phyloP scores from a whole-genome alignment of 768 basidiomycete species.

The Cystofilobasidium macerans region DNA sequence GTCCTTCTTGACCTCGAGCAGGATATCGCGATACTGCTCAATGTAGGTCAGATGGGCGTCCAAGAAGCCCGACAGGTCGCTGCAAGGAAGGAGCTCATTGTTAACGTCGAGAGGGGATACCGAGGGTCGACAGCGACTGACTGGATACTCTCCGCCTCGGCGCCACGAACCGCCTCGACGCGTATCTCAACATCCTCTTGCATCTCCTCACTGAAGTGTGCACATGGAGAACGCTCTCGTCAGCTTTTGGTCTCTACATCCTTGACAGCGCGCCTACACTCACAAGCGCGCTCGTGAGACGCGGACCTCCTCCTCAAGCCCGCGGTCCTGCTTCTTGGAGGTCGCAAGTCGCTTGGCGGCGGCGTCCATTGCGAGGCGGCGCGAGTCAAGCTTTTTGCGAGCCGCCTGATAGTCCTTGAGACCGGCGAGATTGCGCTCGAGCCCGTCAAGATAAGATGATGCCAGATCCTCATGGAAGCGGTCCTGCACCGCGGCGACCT shows the following conservation, averaged over 20 bases:
- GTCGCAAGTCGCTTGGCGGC: slow-evolving; percentile 60
- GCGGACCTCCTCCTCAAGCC: slow-evolving; percentile 72
- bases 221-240: not conserved
- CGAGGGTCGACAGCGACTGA: not conserved
- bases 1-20: slow-evolving; percentile 55
- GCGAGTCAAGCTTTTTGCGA: slow-evolving; percentile 76
- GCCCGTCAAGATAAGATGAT: slow-evolving; percentile 1
- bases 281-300: slow-evolving; percentile 65
- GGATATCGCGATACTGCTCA: slow-evolving; percentile 58
- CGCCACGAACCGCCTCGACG: slow-evolving; percentile 68
- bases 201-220: slow-evolving; percentile 59
- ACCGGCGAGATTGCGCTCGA: slow-evolving; percentile 61
- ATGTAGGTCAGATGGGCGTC: slow-evolving; percentile 65
- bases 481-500: slow-evolving; percentile 73
- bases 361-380: slow-evolving; percentile 70
- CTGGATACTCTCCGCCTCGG: slow-evolving; percentile 57
- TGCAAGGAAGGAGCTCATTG: not conserved
- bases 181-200: slow-evolving; percentile 70
- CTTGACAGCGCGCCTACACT: slow-evolving; percentile 34
- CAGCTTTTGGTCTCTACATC: too few relatives aligned
- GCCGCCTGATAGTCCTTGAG: slow-evolving; percentile 72
- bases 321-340: slow-evolving; percentile 59
- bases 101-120: not conserved
- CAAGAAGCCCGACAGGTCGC: slow-evolving; percentile 59
- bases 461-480: slow-evolving; percentile 52